Evolutionary conservation across 257 asterid species (phyloP), one percentile per base, ranked within the genome.

Genomic region (Coffea eugenioides): DNA sequence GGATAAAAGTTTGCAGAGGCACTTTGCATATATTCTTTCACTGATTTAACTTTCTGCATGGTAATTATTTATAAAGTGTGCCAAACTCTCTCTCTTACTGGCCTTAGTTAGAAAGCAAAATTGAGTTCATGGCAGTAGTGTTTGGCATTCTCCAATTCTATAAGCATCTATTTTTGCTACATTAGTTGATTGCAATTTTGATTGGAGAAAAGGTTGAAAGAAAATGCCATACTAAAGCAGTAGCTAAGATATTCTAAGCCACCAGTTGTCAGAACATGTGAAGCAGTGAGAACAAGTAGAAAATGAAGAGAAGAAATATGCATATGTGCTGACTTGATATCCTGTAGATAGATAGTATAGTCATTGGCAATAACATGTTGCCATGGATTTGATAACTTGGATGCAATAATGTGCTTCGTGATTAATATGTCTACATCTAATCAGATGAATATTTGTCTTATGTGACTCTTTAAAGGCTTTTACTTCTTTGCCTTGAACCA

Each of bases 401-500:
- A 59, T 59, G 66, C 66, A 59, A 59, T 59, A 59, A 21, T 21
- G 25, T 21, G 23, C 21, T 8, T 59, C 31, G 20, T 57, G 64
- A 57, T 57, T 16, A 57, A 57, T 57, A 20, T 57, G 21, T 54
- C 11, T 76, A n/a, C 6, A n/a, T 0, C 39, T 21, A 52, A 8
- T 73, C n/a, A 9, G 5, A 11, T 15, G 49, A 18, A 27, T 66
- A 13, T 31, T 16, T 69, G 5, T 69, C 18, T 7, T 43, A 21
- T n/a, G 20, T 25, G 11, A 46, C 43, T 59, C 66, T 23, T 57
- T 57, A 0, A 23, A 59, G 66, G 9, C 5, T 70, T 20, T 43
- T 9, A 43, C 36, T 43, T 46, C 21, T 46, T 75, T 75, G 10
- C 79, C 27, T 41, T 41, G 27, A 75, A 34, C 82, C 90, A 95